Percentiles rank a stretch among this genome's conserved stretches.
These are phyloP conservation scores for Scheffersomyces insectosa DNA, from an alignment of 1,139 yeast genomes.

Conservation along the genomic window DNA sequence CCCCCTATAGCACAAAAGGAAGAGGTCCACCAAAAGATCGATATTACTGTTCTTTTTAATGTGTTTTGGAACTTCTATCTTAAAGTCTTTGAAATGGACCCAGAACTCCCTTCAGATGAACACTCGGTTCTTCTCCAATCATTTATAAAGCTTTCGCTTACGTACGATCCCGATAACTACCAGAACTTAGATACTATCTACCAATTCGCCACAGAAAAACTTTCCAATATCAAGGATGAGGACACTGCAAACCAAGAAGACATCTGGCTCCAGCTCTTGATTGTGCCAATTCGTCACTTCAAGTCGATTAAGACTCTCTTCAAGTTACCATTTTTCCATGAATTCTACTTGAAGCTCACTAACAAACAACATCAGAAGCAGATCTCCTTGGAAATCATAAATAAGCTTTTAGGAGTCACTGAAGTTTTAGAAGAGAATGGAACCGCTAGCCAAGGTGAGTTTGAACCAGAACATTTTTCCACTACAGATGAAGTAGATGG, in stretches of 20 bases:
- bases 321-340: slow-evolving; percentile 41
- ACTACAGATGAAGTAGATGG: slow-evolving; percentile 41
- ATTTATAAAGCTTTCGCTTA: slow-evolving; percentile 61
- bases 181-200: slow-evolving; percentile 64
- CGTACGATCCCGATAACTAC: slow-evolving; percentile 64
- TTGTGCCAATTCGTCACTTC: slow-evolving; percentile 55
- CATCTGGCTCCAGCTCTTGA: slow-evolving; percentile 54
- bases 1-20: background rate
- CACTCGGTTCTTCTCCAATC: slow-evolving; percentile 66
- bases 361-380: slow-evolving; percentile 34
- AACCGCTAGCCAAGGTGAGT: background rate
- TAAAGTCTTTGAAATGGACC: slow-evolving; percentile 54
- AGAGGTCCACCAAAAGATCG: background rate
- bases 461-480: slow-evolving; percentile 18
- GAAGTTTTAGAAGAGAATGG: slow-evolving; percentile 11
- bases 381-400: slow-evolving; percentile 43
- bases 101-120: slow-evolving; percentile 66
- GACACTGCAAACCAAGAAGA: slow-evolving; percentile 34
- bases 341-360: slow-evolving; percentile 40
- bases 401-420: slow-evolving; percentile 28
- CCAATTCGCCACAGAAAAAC: slow-evolving; percentile 56
- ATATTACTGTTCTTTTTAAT: slow-evolving; percentile 6
- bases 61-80: slow-evolving; percentile 65
- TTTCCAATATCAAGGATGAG: slow-evolving; percentile 18
- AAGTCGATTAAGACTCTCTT: slow-evolving; percentile 28